These are phyloP conservation scores for Myxozyma geophila DNA, from an alignment of 805 yeast species.

Conservation along the genomic window DNA sequence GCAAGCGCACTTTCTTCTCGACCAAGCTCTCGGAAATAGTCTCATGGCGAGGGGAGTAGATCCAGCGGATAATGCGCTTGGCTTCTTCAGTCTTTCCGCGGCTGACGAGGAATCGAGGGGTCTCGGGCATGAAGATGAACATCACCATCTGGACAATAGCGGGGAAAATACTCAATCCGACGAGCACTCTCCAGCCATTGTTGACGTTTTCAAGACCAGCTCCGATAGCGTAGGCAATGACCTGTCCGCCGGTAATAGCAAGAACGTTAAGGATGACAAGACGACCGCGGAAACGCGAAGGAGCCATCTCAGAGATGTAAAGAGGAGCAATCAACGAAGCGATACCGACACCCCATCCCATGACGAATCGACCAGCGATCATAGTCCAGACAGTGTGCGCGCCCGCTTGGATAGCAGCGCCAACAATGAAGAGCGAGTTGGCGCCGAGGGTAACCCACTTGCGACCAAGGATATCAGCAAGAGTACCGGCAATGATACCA, in stretches of 20 bases:
- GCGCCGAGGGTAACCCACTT: constrained; percentile 83
- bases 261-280: constrained; percentile 85
- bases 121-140: constrained; percentile 88
- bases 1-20: constrained; percentile 58
- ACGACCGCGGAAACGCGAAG: constrained; percentile 82
- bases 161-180: constrained; percentile 89
- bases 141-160: constrained; percentile 75
- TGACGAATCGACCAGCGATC: constrained; percentile 87
- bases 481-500: constrained; percentile 74
- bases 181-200: constrained; percentile 92
- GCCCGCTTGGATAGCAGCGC: constrained; percentile 83
- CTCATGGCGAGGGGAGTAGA: constrained; percentile 50
- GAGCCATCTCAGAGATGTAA: constrained; percentile 90
- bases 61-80: constrained; percentile 61
- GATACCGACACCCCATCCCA: constrained; percentile 96
- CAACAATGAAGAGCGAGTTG: constrained; percentile 78
- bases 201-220: constrained; percentile 75
- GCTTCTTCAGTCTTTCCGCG: constrained; percentile 70
- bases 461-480: constrained; percentile 85
- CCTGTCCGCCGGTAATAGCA: constrained; percentile 93
- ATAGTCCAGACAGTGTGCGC: constrained; percentile 84
- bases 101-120: constrained; percentile 88
- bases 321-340: constrained; percentile 95
- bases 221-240: constrained; percentile 91
- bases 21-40: constrained; percentile 68